Evolutionary conservation across 495 filamentous ascomycete species (phyloP), one percentile per base, ranked within the genome.

Genomic region (Penicillium antarcticum): DNA sequence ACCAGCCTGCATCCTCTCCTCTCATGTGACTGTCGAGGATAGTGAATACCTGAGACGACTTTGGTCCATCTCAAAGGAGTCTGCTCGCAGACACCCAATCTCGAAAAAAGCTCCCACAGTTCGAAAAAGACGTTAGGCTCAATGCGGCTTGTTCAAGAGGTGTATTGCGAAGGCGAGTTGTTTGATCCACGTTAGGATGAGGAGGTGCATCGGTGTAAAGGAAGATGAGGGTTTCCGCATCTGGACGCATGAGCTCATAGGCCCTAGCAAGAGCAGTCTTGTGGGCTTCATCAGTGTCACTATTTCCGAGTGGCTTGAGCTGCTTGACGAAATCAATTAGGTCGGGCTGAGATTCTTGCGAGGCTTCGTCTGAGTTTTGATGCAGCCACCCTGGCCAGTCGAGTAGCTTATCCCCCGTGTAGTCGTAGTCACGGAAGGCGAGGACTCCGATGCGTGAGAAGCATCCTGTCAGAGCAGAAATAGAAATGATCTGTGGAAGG

Each of bases 131-230:
- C 0, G 32, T 21, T 7, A 48, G 41, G 5, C 1, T 8, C 8
- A 79, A 56, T 6, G 51, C 57, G 10, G 33, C 14, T 9, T 17
- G 14, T 44, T 53, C 42, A 14, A 47, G 50, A 5, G 16, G 13
- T 6, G 35, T 11, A 23, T 47, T 40, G 3, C 24, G 5, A 14
- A 10, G 36, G 2, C 12, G 14, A 42, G 51, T 51, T 50, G 71
- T 68, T n/a, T 40, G 38, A 0, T 52, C 42, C n/a, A 54, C 47
- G 38, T 62, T 65, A 11, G 62, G 64, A 51, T 78, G 75, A 1
- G 75, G 75, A 4, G 75, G 72, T 1, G 75, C 76, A 51, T 80
- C 76, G 2, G 73, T 71, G 43, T 73, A 80, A 5, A 78, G 48
- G 2, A 80, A 48, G 23, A 77, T 60, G 12, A 80, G 50, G 7